These are phyloP conservation scores for Nyssa sinensis DNA, from an alignment of 148 eudicot species.

Conservation along the genomic window DNA sequence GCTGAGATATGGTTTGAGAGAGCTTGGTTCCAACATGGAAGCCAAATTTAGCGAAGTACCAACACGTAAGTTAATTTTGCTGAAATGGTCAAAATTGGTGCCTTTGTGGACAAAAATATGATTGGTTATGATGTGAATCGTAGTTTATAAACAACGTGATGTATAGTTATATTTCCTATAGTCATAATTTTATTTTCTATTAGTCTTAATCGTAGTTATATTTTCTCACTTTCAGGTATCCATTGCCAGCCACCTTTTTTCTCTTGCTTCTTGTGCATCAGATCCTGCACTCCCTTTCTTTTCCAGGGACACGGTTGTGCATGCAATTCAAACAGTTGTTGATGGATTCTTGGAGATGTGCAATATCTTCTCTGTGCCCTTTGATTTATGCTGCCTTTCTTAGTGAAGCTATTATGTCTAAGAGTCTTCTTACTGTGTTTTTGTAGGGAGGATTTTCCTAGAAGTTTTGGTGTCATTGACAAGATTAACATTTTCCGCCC, in stretches of 20 bases:
- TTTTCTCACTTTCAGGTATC: conserved; percentile 59
- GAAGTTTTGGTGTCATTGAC: conserved; percentile 60
- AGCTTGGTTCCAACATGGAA: neutral
- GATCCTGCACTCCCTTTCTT: conserved; percentile 69
- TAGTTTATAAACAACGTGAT: too few relatives aligned
- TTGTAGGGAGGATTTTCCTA: conserved; percentile 56
- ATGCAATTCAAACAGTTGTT: conserved; percentile 77
- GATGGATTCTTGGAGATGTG: conserved; percentile 93
- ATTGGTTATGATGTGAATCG: neutral
- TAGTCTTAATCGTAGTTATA: too few relatives aligned
- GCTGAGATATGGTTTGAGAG: neutral
- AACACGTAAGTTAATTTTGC: neutral
- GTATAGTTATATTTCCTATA: neutral
- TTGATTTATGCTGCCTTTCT: conserved; percentile 9
- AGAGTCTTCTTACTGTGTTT: conserved; percentile 13
- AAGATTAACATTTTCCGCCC: conserved; percentile 88
- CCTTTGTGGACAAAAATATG: neutral
- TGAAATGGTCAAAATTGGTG: neutral
- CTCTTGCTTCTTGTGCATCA: conserved; percentile 64
- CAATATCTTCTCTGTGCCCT: conserved; percentile 15
- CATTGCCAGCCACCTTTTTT: conserved; percentile 69
- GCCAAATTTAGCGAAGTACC: neutral
- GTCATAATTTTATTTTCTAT: too few relatives aligned
- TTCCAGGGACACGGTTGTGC: conserved; percentile 53
- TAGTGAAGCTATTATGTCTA: neutral